phyloP scores from a whole-genome alignment of 2,329 filamentous ascomycete genomes.

The Penicillium psychrosexuale region DNA sequence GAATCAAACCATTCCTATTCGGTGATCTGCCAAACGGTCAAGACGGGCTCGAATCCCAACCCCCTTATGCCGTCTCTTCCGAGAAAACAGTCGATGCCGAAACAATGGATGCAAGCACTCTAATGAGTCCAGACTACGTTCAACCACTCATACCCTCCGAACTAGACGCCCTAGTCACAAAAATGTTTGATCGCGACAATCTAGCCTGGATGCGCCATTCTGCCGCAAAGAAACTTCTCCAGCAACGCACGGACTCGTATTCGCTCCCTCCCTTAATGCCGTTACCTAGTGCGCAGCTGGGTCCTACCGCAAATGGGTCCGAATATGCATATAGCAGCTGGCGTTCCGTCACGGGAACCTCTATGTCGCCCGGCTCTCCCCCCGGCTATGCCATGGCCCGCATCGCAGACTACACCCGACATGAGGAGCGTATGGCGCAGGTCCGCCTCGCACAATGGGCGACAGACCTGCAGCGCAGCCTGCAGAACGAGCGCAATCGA shows the following conservation, averaged over 20 bases:
- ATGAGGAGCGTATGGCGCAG: slow-evolving; percentile 61
- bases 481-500: slow-evolving; percentile 68
- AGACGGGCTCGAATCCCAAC: slow-evolving; percentile 31
- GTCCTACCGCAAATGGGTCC: neutral
- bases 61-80: slow-evolving; percentile 75
- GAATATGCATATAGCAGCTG: slow-evolving; percentile 4
- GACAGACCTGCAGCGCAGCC: slow-evolving; percentile 70
- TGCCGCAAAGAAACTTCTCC: slow-evolving; percentile 75
- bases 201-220: slow-evolving; percentile 78
- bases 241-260: slow-evolving; percentile 57
- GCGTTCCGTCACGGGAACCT: slow-evolving; percentile 19
- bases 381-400: slow-evolving; percentile 60
- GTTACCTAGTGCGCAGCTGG: slow-evolving; percentile 19
- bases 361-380: slow-evolving; percentile 26
- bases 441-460: slow-evolving; percentile 81
- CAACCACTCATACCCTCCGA: slow-evolving; percentile 77
- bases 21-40: slow-evolving; percentile 36
- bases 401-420: slow-evolving; percentile 57
- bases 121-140: slow-evolving; percentile 90
- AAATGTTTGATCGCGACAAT: slow-evolving; percentile 73
- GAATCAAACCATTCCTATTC: slow-evolving; percentile 67
- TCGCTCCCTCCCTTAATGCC: slow-evolving; percentile 10
- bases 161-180: slow-evolving; percentile 64
- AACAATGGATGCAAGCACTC: slow-evolving; percentile 83
- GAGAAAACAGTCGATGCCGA: slow-evolving; percentile 68